phyloP scores from a whole-genome alignment of 495 filamentous ascomycete genomes.

The Delitschia confertaspora region DNA sequence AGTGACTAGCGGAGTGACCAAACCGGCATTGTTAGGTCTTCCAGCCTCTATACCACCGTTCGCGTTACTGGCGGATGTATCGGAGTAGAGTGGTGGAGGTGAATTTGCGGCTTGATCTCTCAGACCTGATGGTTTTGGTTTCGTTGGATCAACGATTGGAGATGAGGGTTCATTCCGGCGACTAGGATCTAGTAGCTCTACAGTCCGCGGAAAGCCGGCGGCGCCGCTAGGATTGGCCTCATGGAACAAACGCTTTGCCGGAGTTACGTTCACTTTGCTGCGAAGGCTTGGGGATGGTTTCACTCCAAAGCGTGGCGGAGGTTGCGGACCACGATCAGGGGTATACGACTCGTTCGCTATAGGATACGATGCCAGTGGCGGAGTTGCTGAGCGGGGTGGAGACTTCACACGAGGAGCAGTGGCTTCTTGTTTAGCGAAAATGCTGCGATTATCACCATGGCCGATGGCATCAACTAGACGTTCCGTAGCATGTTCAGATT shows the following conservation, averaged over 20 bases:
- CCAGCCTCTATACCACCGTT: constrained; percentile 25
- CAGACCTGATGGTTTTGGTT: constrained; percentile 16
- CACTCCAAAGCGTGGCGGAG: constrained; percentile 37
- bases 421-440: constrained; percentile 13
- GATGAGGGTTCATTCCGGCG: constrained; percentile 4
- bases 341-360: constrained; percentile 45
- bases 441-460: constrained; percentile 4
- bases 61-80: constrained; percentile 20
- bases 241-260: constrained; percentile 25
- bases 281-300: constrained; percentile 40
- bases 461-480: constrained; percentile 19
- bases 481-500: constrained; percentile 16
- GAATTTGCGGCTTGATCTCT: constrained; percentile 19
- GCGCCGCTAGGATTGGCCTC: constrained; percentile 1
- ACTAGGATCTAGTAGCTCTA: constrained; percentile 2
- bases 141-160: constrained; percentile 7
- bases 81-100: constrained; percentile 27
- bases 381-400: constrained; percentile 40
- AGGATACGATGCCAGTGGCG: constrained; percentile 37
- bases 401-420: constrained; percentile 35
- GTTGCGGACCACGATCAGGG: constrained; percentile 45
- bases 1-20: constrained; percentile 80
- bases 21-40: constrained; percentile 24
- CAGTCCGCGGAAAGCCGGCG: neutral
- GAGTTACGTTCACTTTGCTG: constrained; percentile 14